Conservation (phyloP, 1,284 basidiomycete genomes). For the Singerocomus inundabilis region DNA sequence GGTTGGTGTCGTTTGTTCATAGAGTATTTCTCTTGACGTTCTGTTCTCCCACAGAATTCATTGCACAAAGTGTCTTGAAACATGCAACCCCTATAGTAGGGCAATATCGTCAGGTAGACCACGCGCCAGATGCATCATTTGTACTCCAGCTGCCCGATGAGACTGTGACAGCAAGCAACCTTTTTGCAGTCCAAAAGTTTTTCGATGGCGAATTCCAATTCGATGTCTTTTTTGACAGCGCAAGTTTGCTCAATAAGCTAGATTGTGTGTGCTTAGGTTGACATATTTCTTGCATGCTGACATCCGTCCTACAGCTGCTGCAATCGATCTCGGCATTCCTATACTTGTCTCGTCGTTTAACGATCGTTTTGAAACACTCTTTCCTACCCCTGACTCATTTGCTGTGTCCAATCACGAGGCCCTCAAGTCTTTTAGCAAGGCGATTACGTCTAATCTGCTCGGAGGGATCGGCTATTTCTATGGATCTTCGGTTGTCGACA, state of each 20-base stretch:
- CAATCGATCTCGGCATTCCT: slow-evolving; percentile 66
- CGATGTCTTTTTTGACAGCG: slow-evolving; percentile 83
- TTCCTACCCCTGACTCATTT: slow-evolving; percentile 64
- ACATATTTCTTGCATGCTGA: slow-evolving; percentile 9
- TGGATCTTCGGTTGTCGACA: slow-evolving; percentile 86
- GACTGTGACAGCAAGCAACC: slow-evolving; percentile 67
- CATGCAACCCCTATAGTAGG: slow-evolving; percentile 55
- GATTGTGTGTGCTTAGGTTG: slow-evolving; percentile 46
- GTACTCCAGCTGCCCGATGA: slow-evolving; percentile 76
- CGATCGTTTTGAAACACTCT: slow-evolving; percentile 63
- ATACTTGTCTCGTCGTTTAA: slow-evolving; percentile 64
- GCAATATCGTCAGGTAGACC: slow-evolving; percentile 52
- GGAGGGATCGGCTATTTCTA: slow-evolving; percentile 95
- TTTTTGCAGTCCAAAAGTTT: slow-evolving; percentile 83
- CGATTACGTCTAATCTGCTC: slow-evolving; percentile 84
- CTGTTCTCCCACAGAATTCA: slow-evolving; percentile 48
- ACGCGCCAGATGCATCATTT: slow-evolving; percentile 76
- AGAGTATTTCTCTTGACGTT: background rate
- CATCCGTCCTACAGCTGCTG: slow-evolving; percentile 43
- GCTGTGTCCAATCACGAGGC: slow-evolving; percentile 45
- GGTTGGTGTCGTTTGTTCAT: slow-evolving; percentile 41
- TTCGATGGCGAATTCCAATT: slow-evolving; percentile 85
- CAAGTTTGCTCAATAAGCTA: slow-evolving; percentile 56
- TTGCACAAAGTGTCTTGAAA: slow-evolving; percentile 62
- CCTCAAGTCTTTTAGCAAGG: slow-evolving; percentile 77